These are phyloP conservation scores for Solanum virginianum DNA, from an alignment of 257 asterid species.

Conservation along the genomic window DNA sequence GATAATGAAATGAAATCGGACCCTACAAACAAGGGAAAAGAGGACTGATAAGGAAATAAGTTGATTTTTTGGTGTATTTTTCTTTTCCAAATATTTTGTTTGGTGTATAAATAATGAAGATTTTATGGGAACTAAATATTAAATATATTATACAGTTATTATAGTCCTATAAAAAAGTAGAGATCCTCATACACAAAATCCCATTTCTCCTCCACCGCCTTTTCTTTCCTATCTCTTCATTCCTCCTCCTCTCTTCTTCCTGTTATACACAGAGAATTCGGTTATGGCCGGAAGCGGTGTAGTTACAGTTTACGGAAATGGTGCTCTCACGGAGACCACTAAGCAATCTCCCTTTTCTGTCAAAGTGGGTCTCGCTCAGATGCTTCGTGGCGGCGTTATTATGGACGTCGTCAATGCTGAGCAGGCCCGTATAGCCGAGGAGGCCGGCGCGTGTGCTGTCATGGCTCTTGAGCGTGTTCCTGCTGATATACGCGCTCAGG, in stretches of 20 bases:
- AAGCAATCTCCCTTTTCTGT: conserved; percentile 86
- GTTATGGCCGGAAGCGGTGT: conserved; percentile 85
- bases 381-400: conserved; percentile 94
- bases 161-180: neutral
- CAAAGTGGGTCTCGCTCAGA: conserved; percentile 87
- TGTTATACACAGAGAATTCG: neutral
- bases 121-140: neutral
- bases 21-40: neutral
- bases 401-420: conserved; percentile 92
- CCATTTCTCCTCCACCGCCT: neutral
- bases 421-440: conserved; percentile 93
- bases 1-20: no score
- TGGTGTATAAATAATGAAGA: neutral
- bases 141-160: neutral
- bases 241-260: neutral
- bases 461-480: conserved; percentile 96
- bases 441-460: conserved; percentile 94
- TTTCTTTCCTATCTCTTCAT: neutral
- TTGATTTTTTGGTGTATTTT: neutral
- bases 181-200: conserved; percentile 9
- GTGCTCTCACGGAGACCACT: conserved; percentile 69
- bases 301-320: conserved; percentile 80
- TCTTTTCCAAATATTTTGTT: neutral
- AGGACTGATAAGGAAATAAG: neutral
- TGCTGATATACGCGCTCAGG: conserved; percentile 83